Conservation (phyloP, 805 yeast genomes). For the Starmerella powellii region DNA sequence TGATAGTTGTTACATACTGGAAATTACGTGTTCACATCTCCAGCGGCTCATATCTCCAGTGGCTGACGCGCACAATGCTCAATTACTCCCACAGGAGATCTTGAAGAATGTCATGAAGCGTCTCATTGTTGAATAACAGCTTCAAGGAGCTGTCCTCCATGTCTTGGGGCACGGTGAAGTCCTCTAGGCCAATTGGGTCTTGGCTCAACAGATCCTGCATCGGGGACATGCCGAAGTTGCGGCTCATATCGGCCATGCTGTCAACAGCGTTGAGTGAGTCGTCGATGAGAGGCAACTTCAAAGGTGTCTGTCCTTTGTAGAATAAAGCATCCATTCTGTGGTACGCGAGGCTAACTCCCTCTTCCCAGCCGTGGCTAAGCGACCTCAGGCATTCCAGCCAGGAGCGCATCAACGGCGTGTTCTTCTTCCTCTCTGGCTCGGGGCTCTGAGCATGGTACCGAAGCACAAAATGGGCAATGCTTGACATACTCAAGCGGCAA, state of each 20-base stretch:
- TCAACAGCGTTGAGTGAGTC: neutral
- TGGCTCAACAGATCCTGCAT: neutral
- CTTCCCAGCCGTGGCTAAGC: conserved; percentile 29
- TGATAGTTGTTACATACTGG: too few species aligned
- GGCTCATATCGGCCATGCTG: neutral
- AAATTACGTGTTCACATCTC: too few species aligned
- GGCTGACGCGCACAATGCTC: too few species aligned
- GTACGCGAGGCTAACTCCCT: conserved; percentile 30
- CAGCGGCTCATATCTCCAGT: too few species aligned
- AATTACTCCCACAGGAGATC: conserved; percentile 13
- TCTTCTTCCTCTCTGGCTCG: conserved; percentile 22
- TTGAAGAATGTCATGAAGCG: conserved; percentile 14
- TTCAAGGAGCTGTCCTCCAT: neutral
- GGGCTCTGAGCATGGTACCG: conserved; percentile 28
- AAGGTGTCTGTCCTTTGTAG: conserved; percentile 23
- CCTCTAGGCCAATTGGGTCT: conserved; percentile 15
- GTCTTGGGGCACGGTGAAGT: neutral
- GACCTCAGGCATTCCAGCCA: conserved; percentile 29
- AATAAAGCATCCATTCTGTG: conserved; percentile 28
- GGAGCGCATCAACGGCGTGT: conserved; percentile 24
- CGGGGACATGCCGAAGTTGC: too few species aligned
- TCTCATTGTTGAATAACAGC: conserved; percentile 8
- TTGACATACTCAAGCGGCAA: conserved; percentile 26
- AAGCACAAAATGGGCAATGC: conserved; percentile 28
- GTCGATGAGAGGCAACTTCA: conserved; percentile 9